Conservation (phyloP, 2,329 filamentous ascomycete species). For the Xylariaceae sp. region DNA sequence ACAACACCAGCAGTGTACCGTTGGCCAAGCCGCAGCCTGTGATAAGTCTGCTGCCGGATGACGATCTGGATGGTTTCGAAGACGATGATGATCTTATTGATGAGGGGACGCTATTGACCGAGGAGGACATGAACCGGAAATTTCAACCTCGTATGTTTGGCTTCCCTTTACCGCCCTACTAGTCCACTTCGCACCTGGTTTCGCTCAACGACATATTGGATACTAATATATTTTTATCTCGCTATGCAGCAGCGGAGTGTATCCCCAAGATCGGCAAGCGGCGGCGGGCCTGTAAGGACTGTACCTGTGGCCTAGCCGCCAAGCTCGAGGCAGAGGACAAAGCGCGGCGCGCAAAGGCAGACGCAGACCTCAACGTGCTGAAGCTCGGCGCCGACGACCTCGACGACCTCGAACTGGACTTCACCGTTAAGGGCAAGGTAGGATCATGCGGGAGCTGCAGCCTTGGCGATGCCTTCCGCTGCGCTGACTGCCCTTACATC, state of each 20-base stretch:
- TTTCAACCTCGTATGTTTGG: slow-evolving; percentile 70
- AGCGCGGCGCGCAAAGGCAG: slow-evolving; percentile 60
- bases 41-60: slow-evolving; percentile 58
- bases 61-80: slow-evolving; percentile 61
- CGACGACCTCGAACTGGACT: slow-evolving; percentile 71
- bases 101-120: slow-evolving; percentile 80
- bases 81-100: slow-evolving; percentile 88
- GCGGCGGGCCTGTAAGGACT: slow-evolving; percentile 94
- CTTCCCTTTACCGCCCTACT: not conserved
- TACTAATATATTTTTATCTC: slow-evolving; percentile 23
- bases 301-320: slow-evolving; percentile 87
- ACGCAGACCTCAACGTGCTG: slow-evolving; percentile 58
- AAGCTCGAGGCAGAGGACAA: slow-evolving; percentile 81
- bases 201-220: not conserved
- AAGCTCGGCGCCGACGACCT: slow-evolving; percentile 76
- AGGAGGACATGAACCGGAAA: slow-evolving; percentile 74
- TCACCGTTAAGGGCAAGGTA: slow-evolving; percentile 95
- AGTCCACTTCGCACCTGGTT: not conserved
- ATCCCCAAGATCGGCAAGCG: slow-evolving; percentile 83
- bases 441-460: slow-evolving; percentile 89
- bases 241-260: slow-evolving; percentile 69
- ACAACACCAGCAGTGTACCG: slow-evolving; percentile 36
- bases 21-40: slow-evolving; percentile 49
- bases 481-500: slow-evolving; percentile 51
- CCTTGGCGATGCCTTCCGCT: slow-evolving; percentile 83